These are phyloP conservation scores for Rhizopogon vesiculosus DNA, from an alignment of 768 basidiomycete genomes.

Conservation along the genomic window DNA sequence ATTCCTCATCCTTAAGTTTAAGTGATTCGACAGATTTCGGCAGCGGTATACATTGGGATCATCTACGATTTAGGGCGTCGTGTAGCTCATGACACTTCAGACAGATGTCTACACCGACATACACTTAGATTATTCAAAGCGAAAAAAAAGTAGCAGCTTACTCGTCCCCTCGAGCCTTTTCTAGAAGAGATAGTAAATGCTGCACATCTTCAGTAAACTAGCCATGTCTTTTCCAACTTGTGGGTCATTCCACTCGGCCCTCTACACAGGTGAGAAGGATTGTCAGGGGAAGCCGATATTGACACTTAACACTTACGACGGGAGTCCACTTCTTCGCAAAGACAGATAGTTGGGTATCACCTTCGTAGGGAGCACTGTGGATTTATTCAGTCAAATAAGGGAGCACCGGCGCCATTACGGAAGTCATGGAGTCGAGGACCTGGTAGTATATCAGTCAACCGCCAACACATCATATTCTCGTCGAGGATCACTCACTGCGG, in stretches of 20 bases:
- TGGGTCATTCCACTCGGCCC: constrained; percentile 56
- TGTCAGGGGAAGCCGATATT: background rate
- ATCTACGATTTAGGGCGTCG: too few relatives aligned
- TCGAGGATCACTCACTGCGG: constrained; percentile 43
- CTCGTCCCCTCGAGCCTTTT: constrained; percentile 75
- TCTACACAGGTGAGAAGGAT: constrained; percentile 29
- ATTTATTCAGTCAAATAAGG: constrained; percentile 93
- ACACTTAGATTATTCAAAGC: constrained; percentile 3
- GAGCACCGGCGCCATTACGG: constrained; percentile 76
- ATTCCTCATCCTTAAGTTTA: too few relatives aligned
- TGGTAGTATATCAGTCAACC: constrained; percentile 20
- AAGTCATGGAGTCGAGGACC: constrained; percentile 64
- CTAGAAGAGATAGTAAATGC: constrained; percentile 58
- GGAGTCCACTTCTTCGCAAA: constrained; percentile 68
- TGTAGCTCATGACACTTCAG: constrained; percentile 27
- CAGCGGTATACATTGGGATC: too few relatives aligned
- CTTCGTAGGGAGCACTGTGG: constrained; percentile 34
- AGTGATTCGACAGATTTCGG: too few relatives aligned
- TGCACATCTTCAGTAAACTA: constrained; percentile 54
- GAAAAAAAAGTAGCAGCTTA: constrained; percentile 26
- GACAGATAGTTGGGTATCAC: constrained; percentile 42
- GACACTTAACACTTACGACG: constrained; percentile 53
- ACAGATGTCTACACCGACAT: constrained; percentile 44
- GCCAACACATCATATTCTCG: background rate
- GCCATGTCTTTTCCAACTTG: constrained; percentile 60